Evolutionary conservation across 208 protist genomes (phyloP), one percentile per base, ranked within the genome.

Genomic region (Crithidia acanthocephali): DNA sequence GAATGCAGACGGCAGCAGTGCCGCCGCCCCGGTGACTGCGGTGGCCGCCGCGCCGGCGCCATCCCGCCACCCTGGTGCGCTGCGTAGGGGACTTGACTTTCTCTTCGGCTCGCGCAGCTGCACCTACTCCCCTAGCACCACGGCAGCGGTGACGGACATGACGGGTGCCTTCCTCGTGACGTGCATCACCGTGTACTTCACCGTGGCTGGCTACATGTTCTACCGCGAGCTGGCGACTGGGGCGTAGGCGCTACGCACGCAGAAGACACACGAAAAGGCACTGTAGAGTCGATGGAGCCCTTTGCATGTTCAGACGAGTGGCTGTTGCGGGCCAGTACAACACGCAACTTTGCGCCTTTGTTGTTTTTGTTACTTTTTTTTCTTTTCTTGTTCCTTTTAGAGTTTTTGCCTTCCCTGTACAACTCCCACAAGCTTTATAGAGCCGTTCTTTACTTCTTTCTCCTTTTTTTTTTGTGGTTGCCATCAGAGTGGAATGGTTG

Each of bases 141-240:
- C 89, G n/a, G 72, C 79, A 15, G 37, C 22, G 33, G 74, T 93
- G 33, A 91, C 85, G 18, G 87, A 95, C 50, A 47, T 88, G 48
- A 76, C 77, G 0, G 87, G 90, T 0, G 83, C 83, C 0, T 89
- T 95, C 53, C 67, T 95, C 16, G 74, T 95, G 3, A 42, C 69
- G 27, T 90, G 84, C 68, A 76, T 92, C 63, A 67, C 84, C 13
- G 67, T 95, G 69, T 95, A 95, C 83, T 93, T 92, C 67, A 87
- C 90, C 25, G 62, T 84, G 16, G 70, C 73, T 11, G 86, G 80
- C 13, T 92, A 93, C 60, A 62, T 91, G 27, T 83, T 90, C 32
- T 93, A 92, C 81, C 87, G 85, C 27, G 87, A 95, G 51, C 35
- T 74, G 1, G 84, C 76, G 1, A 74, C 90, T 2, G 37, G 50